These are phyloP conservation scores for Lipomyces kockii DNA, from an alignment of 805 yeast species.

Conservation along the genomic window DNA sequence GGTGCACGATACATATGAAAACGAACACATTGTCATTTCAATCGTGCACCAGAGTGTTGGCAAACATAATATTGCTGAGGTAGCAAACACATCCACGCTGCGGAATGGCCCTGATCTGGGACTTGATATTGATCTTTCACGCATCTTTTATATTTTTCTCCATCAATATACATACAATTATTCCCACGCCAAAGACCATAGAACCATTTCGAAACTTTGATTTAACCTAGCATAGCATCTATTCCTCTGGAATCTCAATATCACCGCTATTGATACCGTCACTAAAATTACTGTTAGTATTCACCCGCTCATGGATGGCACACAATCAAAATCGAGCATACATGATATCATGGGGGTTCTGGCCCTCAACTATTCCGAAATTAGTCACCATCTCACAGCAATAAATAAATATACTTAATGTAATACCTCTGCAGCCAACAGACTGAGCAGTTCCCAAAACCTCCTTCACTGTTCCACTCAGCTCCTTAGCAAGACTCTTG, in stretches of 20 bases:
- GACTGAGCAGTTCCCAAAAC: constrained; percentile 99
- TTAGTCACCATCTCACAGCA: neutral
- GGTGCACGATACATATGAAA: constrained; percentile 63
- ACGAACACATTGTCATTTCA: constrained; percentile 20
- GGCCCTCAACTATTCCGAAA: constrained; percentile 73
- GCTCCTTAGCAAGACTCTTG: constrained; percentile 96
- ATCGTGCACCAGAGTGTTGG: constrained; percentile 92
- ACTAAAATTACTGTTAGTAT: constrained; percentile 25
- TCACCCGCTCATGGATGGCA: neutral
- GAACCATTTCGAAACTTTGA: constrained; percentile 5
- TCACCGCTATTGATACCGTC: constrained; percentile 99
- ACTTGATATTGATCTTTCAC: neutral
- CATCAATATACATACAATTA: constrained; percentile 28
- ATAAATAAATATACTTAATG: neutral
- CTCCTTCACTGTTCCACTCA: constrained; percentile 97
- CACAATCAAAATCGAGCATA: neutral
- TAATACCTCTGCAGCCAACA: constrained; percentile 82
- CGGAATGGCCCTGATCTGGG: constrained; percentile 3
- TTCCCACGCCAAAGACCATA: constrained; percentile 17
- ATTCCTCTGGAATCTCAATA: constrained; percentile 60
- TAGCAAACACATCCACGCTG: neutral
- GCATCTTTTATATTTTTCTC: constrained; percentile 14
- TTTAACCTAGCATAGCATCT: neutral
- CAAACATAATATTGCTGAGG: constrained; percentile 55
- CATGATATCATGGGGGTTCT: constrained; percentile 98